Evolutionary conservation across 2,329 filamentous ascomycete species (phyloP), one percentile per base, ranked within the genome.

Genomic region (Purpureocillium lavendulum): DNA sequence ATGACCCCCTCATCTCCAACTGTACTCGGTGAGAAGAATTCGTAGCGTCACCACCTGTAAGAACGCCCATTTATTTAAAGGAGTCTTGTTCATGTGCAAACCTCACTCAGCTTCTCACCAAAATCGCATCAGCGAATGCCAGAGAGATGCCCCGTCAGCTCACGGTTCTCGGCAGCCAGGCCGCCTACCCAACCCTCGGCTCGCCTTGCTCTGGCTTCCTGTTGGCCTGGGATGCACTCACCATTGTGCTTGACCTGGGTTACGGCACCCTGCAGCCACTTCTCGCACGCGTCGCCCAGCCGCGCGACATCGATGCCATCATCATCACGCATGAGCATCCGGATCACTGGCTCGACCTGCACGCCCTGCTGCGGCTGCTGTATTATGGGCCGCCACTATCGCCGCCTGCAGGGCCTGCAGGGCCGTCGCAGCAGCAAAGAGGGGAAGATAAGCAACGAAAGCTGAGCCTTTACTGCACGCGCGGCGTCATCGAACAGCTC

Each of bases 321-420:
- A 13, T 38, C 4, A 30, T 38, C 7, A 38, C 36, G 15, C 36
- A 38, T 15, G 36, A 38, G 8, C 36, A 38, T 18, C 36, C 36
- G n/a, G 36, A 38, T 16, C 36, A 38, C 28, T 38, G 36, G 36
- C 24, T 38, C 28, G 36, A 38, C 29, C 17, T 38, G 8, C 36
- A 38, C 18, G 36, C n/a, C 18, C 16, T 38, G 26, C 30, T 38
- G 15, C 24, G 36, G 15, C 28, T 38, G 24, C 36, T 38, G n/a
- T 30, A 30, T 13, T 38, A 38, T 16, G 36, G 35, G 17, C 26
- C 21, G 21, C 21, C 21, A 26, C 21, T 26, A 26, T 10, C 21
- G 21, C 10, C 21, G 5, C 5, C 21, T 5, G 5, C 21, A 10
- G 10, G 10, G 21, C 6, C 21, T 5, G 21, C 21, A 26, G 21